Evolutionary conservation across 768 basidiomycete species (phyloP), one percentile per base, ranked within the genome.

Genomic region (Boletus pseudopeckii): DNA sequence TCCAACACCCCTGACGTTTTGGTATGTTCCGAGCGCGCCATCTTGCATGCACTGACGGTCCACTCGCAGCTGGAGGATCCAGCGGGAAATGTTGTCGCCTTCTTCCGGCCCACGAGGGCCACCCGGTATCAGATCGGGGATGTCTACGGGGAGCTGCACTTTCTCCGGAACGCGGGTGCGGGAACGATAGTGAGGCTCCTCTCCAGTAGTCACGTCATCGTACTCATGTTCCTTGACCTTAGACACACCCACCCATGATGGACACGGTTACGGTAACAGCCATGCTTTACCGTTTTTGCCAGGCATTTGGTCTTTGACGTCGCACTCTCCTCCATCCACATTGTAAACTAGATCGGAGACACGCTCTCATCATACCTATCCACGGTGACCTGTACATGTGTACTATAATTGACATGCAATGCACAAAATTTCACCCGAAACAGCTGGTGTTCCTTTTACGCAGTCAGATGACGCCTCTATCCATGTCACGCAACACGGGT

Each of bases 201-300:
- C 64, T 60, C 44, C 53, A 48, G 40, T 56, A 51, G 54, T 58
- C 48, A 47, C 49, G 55, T 60, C 65, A 57, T 44, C 9, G 42
- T 53, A 30, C 62, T 72, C 51, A 70, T 61, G 55, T 60, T 56
- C 32, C 47, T 47, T 58, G 57, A 48, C 46, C 54, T 48, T 65
- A 90, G 89, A 88, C 83, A 77, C 90, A 90, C 67, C 90, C 89
- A 48, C 90, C 90, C 60, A 85, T 92, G 71, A 92, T 92, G 90
- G 89, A 92, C 76, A 84, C 82, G 42, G 89, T 92, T 56, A 86
- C 86, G 26, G 83, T 92, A 60, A 90, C 90, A 28, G 82, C 83
- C 50, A 91, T 92, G 89, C 77, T 92, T 34, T 91, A 88, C 73
- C 85, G 91, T 45, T 88, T 90, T 70, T 88, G 86, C 61, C 76